Evolutionary conservation across 331 rosid species (phyloP), one percentile per base, ranked within the genome.

Genomic region (Stylosanthes scabra): DNA sequence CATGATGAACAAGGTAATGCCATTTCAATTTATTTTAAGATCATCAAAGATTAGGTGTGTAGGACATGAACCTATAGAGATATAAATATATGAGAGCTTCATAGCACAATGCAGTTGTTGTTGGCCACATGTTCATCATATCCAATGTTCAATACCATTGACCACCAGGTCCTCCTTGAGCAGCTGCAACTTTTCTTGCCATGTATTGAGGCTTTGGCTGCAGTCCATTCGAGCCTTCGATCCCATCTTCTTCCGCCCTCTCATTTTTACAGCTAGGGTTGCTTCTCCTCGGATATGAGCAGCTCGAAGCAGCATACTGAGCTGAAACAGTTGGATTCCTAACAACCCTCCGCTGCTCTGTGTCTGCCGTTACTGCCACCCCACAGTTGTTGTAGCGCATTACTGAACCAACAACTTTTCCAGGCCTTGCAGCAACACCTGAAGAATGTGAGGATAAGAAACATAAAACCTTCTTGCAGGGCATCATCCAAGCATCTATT

Each of bases 101-200:
- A 37, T 13, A 63, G 70, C 40, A 65, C 77, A 34, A 46, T 66
- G 78, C 56, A 8, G 40, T 15, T 27, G 40, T 15, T 27, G 80
- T 42, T 25, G 67, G 72, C 71, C 64, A 45, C 40, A 66, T 28
- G 37, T 69, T 59, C 74, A 71, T 71, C 63, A 16, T 58, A 40
- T 62, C 44, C 64, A 69, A 59, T 77, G 71, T 90, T 90, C 83
- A 95, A 84, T 88, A 95, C 99, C 98, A 95, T 28, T 86, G 88
- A 79, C 90, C 83, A 67, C 90, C 96, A 37, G 97, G 68, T 80
- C 96, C 97, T 29, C 86, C 86, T 80, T 87, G 98, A 59, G 97
- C 96, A 66, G 97, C 99, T 62, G 99, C 92, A 62, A 90, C 92
- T 92, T 95, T 95, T 83, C 99, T 84, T 15, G 91, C 83, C 83